phyloP scores from a whole-genome alignment of 2,329 filamentous ascomycete species.

The Aspergillus hortae region DNA sequence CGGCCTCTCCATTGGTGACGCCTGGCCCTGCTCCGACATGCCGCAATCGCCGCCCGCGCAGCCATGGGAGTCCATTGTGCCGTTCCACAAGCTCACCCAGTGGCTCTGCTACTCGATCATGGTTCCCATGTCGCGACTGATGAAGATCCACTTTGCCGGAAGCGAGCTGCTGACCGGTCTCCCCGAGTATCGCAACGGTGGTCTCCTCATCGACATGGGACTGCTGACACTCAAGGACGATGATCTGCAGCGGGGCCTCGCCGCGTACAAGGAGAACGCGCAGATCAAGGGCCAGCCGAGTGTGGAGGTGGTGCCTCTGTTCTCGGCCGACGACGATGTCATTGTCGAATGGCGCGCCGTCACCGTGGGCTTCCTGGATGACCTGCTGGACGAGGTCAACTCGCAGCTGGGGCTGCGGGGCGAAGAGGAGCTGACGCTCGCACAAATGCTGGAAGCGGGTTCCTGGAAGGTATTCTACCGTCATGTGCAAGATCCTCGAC shows the following conservation, averaged over 20 bases:
- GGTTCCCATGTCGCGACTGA: conserved; percentile 79
- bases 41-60: conserved; percentile 63
- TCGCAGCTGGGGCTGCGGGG: conserved; percentile 64
- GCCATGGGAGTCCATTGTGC: conserved; percentile 76
- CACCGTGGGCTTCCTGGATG: conserved; percentile 71
- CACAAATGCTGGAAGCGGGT: conserved; percentile 90
- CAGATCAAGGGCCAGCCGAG: conserved; percentile 68
- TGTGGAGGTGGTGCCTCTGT: conserved; percentile 70
- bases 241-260: conserved; percentile 67
- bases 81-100: conserved; percentile 91
- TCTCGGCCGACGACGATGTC: conserved; percentile 70
- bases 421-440: conserved; percentile 67
- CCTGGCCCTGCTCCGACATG: conserved; percentile 86
- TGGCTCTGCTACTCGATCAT: conserved; percentile 94
- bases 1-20: conserved; percentile 82
- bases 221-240: conserved; percentile 70
- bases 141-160: conserved; percentile 77
- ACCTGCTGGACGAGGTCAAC: conserved; percentile 68
- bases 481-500: conserved; percentile 1
- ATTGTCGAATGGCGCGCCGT: conserved; percentile 76
- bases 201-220: conserved; percentile 79
- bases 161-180: conserved; percentile 80
- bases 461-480: conserved; percentile 83
- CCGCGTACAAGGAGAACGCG: conserved; percentile 67
- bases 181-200: conserved; percentile 89